Evolutionary conservation across 169 alveolate genomes (phyloP).

Genomic region (Cryptosporidium muris): DNA sequence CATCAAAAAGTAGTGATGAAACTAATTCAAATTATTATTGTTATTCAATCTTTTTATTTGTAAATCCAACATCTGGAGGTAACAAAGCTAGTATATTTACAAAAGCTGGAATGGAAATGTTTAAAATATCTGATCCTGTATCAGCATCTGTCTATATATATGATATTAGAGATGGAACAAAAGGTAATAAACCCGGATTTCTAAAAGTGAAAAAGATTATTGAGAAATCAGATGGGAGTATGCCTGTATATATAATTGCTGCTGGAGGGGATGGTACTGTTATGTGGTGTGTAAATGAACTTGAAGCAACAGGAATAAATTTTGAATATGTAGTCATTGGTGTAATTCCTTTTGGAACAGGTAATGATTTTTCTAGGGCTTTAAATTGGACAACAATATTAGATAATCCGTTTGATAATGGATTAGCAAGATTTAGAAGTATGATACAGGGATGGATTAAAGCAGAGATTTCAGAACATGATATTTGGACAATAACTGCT

Average conservation of each 20-base stretch:
- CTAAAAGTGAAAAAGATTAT: constrained; percentile 61
- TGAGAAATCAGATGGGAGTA: constrained; percentile 16
- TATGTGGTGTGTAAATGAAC: constrained; percentile 89
- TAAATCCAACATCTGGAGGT: constrained; percentile 87
- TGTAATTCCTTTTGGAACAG: constrained; percentile 94
- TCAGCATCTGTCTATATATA: constrained; percentile 72
- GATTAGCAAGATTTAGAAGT: constrained; percentile 81
- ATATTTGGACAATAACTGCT: constrained; percentile 88
- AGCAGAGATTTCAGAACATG: constrained; percentile 84
- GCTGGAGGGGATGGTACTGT: constrained; percentile 97
- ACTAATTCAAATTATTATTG: constrained; percentile 1
- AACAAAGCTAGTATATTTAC: constrained; percentile 81
- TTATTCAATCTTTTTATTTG: constrained; percentile 77
- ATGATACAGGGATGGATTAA: constrained; percentile 79
- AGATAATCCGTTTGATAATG: constrained; percentile 79
- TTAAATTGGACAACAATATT: constrained; percentile 87
- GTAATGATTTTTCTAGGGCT: constrained; percentile 93
- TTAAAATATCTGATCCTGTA: constrained; percentile 67
- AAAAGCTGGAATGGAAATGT: constrained; percentile 75
- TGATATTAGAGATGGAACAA: constrained; percentile 81
- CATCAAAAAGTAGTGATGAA: constrained; percentile 49
- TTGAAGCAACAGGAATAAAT: constrained; percentile 81
- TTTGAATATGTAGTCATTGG: constrained; percentile 82
- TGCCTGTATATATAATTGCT: constrained; percentile 79
- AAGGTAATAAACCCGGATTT: constrained; percentile 84